A percentile compares a stretch with the other conserved stretches of the same genome.
These are phyloP conservation scores for Mytilinidion resinicola DNA, from an alignment of 495 filamentous ascomycete species.

Conservation along the genomic window DNA sequence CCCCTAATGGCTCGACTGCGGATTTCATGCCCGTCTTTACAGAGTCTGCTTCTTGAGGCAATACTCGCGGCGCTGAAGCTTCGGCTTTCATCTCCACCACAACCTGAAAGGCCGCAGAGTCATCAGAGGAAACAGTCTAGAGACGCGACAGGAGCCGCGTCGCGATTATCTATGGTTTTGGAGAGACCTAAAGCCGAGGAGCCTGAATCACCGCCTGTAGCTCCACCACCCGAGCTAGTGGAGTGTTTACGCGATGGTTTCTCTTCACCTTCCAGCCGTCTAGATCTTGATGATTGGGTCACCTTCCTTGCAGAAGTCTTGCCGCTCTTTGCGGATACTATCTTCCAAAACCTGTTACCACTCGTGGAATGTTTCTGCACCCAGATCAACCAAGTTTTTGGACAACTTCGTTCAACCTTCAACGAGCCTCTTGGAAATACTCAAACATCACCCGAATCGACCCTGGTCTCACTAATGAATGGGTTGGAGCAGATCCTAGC, in stretches of 20 bases:
- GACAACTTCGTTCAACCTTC: constrained; percentile 54
- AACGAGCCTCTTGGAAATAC: constrained; percentile 27
- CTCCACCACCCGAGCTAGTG: constrained; percentile 66
- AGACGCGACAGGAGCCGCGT: constrained; percentile 1
- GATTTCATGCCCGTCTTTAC: constrained; percentile 47
- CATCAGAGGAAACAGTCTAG: constrained; percentile 10
- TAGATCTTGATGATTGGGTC: constrained; percentile 86
- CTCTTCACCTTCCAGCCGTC: constrained; percentile 63
- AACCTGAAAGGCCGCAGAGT: neutral
- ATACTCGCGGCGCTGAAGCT: constrained; percentile 26
- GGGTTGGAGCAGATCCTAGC: constrained; percentile 87
- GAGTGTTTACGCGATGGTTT: constrained; percentile 80
- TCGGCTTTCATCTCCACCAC: constrained; percentile 5
- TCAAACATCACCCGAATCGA: constrained; percentile 53
- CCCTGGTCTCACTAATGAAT: constrained; percentile 71
- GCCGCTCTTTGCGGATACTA: constrained; percentile 70
- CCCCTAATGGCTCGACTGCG: constrained; percentile 64
- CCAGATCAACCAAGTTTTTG: constrained; percentile 66
- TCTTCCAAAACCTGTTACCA: constrained; percentile 85
- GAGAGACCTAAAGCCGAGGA: constrained; percentile 14
- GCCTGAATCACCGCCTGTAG: constrained; percentile 1
- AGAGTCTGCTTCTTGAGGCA: constrained; percentile 22
- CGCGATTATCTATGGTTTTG: constrained; percentile 15
- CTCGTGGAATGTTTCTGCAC: constrained; percentile 82
- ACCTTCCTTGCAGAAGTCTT: constrained; percentile 77